Conservation (phyloP, 805 yeast species). For the Yarrowia sp. region DNA sequence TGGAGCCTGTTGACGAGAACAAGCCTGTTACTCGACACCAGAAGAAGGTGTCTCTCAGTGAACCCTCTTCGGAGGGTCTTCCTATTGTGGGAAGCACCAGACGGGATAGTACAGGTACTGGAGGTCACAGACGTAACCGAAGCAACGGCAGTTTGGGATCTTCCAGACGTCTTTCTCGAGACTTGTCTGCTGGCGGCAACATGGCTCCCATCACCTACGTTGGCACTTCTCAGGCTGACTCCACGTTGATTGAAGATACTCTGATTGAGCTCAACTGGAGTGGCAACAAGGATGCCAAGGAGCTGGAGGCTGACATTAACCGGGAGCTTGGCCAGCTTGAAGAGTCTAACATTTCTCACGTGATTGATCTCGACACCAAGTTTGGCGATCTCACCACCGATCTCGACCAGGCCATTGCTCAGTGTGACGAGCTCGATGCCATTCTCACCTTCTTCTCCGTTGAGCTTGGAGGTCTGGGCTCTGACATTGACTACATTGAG, state of each 20-base stretch:
- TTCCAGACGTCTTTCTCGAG: slow-evolving; percentile 22
- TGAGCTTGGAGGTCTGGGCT: slow-evolving; percentile 67
- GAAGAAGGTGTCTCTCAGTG: slow-evolving; percentile 37
- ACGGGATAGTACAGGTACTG: neutral
- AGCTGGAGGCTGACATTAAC: slow-evolving; percentile 63
- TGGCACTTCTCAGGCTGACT: slow-evolving; percentile 40
- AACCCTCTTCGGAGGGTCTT: slow-evolving; percentile 22
- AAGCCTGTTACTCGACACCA: slow-evolving; percentile 14
- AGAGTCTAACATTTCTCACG: slow-evolving; percentile 63
- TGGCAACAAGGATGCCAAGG: slow-evolving; percentile 66
- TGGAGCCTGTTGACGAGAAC: slow-evolving; percentile 16
- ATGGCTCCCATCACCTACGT: slow-evolving; percentile 29
- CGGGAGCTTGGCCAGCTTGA: slow-evolving; percentile 68
- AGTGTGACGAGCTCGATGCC: slow-evolving; percentile 64
- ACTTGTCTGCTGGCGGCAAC: slow-evolving; percentile 12
- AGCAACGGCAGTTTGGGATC: slow-evolving; percentile 19
- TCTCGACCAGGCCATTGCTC: slow-evolving; percentile 56
- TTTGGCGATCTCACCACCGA: slow-evolving; percentile 55
- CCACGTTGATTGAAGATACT: slow-evolving; percentile 61
- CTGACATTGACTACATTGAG: slow-evolving; percentile 75
- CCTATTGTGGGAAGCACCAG: slow-evolving; percentile 12
- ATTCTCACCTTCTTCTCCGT: slow-evolving; percentile 63
- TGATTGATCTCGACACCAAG: slow-evolving; percentile 59
- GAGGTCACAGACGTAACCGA: slow-evolving; percentile 26
- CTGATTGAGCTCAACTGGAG: slow-evolving; percentile 83